These are phyloP conservation scores for Mycena citricolor DNA, from an alignment of 1,284 basidiomycete genomes.

Conservation along the genomic window DNA sequence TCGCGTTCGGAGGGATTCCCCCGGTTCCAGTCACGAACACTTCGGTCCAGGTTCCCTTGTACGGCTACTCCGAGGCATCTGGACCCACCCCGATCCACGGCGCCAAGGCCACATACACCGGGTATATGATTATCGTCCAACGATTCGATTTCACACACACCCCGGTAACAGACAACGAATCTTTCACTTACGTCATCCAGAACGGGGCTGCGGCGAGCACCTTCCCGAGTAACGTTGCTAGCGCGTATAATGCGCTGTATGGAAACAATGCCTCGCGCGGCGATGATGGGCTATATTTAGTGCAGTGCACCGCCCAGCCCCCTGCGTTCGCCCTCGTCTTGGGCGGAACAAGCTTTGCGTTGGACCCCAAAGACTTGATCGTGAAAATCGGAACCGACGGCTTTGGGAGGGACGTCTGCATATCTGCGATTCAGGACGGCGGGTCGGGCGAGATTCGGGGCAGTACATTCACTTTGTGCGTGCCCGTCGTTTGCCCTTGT, in stretches of 20 bases:
- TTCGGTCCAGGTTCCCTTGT: slow-evolving; percentile 23
- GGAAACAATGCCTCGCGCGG: slow-evolving; percentile 23
- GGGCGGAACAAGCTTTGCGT: slow-evolving; percentile 24
- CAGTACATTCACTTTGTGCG: slow-evolving; percentile 5
- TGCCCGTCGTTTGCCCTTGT: no score
- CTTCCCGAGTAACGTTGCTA: slow-evolving; percentile 24
- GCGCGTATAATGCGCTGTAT: slow-evolving; percentile 25
- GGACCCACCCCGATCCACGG: slow-evolving; percentile 17
- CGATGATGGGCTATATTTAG: slow-evolving; percentile 23
- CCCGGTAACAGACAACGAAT: slow-evolving; percentile 23
- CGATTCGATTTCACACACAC: slow-evolving; percentile 26
- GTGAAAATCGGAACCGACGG: no score
- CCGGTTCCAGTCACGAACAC: slow-evolving; percentile 11
- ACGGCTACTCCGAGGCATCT: slow-evolving; percentile 18
- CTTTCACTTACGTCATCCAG: slow-evolving; percentile 28
- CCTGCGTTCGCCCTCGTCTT: slow-evolving; percentile 26
- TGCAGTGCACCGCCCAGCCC: slow-evolving; percentile 25
- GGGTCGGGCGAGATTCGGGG: slow-evolving; percentile 5
- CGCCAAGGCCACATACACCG: slow-evolving; percentile 19
- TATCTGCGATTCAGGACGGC: slow-evolving; percentile 14
- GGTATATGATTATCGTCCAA: slow-evolving; percentile 28
- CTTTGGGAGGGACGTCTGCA: slow-evolving; percentile 7
- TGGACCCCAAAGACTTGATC: slow-evolving; percentile 26
- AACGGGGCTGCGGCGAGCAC: slow-evolving; percentile 19
- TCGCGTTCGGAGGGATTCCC: slow-evolving; percentile 3